Base-by-base conservation (phyloP, 495 filamentous ascomycete genomes). In the Copromyces sp. region DNA sequence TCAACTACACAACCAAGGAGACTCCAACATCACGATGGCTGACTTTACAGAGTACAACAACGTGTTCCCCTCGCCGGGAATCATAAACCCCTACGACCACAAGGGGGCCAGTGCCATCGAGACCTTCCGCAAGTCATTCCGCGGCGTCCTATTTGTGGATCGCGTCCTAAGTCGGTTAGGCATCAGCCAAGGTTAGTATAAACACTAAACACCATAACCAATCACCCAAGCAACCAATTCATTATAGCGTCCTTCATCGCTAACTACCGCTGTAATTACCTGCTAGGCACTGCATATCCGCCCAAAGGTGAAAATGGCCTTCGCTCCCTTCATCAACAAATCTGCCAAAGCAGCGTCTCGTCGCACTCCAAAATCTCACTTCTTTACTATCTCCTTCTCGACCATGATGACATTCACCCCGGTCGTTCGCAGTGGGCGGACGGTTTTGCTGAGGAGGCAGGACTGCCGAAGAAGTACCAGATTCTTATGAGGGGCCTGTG, bases 401-500 rank as follows among this genome's bases (percentile, higher is more conserved):
- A 94, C 79, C 86, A 89, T 80, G 89, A 89, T 76, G 83, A 84
- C 47, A 76, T 85, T 8, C 79, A 79, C 35, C 77, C 77, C 32
- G 82, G 81, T n/a, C 80, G 75, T 7, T 78, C 81, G 4, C 80
- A 83, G 9, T 88, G 89, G 74, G 87, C 90, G 39, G 82, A 84
- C 45, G 77, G 80, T 37, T 89, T 87, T 24, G 87, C 89, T 74
- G 80, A 90, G 17, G 78, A 77, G 17, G 76, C 77, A 1, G 80
- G 80, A 40, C 72, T 86, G 39, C 91, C 92, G 0, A 80, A 85
- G 29, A 90, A 89, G 73, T 94, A 93, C 77, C 87, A 87, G 74
- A 87, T 91, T 38, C 90, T 92, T 72, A 92, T 94, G 79, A 89
- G 90, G 72, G 92, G 92, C 4, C 81, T 95, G n/a, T 94, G 92